These are phyloP conservation scores for Dalechampia spathulata DNA, from an alignment of 441 rosid genomes.

Conservation along the genomic window DNA sequence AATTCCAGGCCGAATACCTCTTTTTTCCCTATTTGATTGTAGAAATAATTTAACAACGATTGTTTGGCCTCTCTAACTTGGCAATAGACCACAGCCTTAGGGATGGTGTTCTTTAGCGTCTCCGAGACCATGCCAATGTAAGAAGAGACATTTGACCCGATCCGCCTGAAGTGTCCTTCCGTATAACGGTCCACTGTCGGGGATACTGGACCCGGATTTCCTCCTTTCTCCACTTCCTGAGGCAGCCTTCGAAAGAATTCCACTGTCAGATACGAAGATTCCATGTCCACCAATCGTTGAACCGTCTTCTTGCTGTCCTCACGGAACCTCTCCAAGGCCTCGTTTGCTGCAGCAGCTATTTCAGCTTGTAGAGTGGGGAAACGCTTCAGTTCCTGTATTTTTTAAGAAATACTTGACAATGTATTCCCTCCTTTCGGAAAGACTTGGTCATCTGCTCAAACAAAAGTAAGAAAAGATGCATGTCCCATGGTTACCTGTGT, in stretches of 20 bases:
- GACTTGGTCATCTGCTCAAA: background rate
- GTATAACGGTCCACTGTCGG: conserved; percentile 38
- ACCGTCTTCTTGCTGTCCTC: conserved; percentile 71
- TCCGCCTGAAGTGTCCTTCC: conserved; percentile 73
- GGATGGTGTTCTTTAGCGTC: conserved; percentile 68
- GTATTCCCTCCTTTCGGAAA: background rate
- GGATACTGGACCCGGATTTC: conserved; percentile 30
- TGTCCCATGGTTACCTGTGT: conserved; percentile 45
- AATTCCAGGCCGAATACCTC: conserved; percentile 35
- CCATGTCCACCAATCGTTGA: conserved; percentile 77
- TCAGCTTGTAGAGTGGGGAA: conserved; percentile 75
- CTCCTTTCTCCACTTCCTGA: conserved; percentile 54
- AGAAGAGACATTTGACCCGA: conserved; percentile 71
- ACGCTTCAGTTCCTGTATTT: conserved; percentile 58
- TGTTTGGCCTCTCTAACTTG: conserved; percentile 80
- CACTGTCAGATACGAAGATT: conserved; percentile 73
- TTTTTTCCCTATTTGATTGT: conserved; percentile 56
- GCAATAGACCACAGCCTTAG: conserved; percentile 76
- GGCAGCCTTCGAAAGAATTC: conserved; percentile 87
- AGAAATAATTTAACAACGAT: conserved; percentile 57
- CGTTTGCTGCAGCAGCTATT: conserved; percentile 57
- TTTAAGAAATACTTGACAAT: background rate
- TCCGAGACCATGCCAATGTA: conserved; percentile 71
- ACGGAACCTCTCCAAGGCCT: conserved; percentile 65
- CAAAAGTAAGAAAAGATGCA: background rate